Conservation (phyloP, 192 early-diverging fungal genomes). For the Pilobolus umbonatus region DNA sequence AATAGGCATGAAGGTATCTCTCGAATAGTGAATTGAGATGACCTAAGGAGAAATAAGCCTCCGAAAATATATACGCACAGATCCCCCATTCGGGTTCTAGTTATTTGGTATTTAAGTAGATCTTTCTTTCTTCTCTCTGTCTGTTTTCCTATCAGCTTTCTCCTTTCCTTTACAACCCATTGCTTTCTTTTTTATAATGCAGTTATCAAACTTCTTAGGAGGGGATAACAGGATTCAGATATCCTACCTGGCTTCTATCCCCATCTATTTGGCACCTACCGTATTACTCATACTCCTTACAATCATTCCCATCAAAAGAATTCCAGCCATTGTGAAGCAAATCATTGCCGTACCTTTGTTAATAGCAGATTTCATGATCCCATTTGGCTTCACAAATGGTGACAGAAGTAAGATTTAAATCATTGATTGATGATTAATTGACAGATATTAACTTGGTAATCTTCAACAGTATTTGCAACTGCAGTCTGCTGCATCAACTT, state of each 20-base stretch:
- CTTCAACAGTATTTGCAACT: slow-evolving; percentile 15
- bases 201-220: slow-evolving; percentile 2
- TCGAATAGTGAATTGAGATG: too few species aligned
- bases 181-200: too few species aligned
- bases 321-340: slow-evolving; percentile 13
- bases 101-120: too few species aligned
- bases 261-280: slow-evolving; percentile 1
- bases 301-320: neutral
- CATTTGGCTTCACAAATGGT: slow-evolving; percentile 10
- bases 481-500: slow-evolving; percentile 3
- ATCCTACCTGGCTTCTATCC: slow-evolving; percentile 1
- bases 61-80: too few species aligned
- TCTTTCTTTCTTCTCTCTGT: too few species aligned
- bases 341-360: slow-evolving; percentile 16
- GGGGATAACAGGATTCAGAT: slow-evolving; percentile 6
- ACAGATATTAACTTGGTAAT: neutral
- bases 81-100: too few species aligned
- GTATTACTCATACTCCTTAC: neutral
- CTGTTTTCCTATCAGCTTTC: too few species aligned
- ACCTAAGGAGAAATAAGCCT: too few species aligned
- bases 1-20: too few species aligned
- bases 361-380: slow-evolving; percentile 4
- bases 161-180: too few species aligned
- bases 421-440: neutral
- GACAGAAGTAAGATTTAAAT: slow-evolving; percentile 5